Percentiles rank a stretch among this genome's conserved stretches.
Conservation (phyloP, 257 asterid species). For the Euphrasia confusa region DNA sequence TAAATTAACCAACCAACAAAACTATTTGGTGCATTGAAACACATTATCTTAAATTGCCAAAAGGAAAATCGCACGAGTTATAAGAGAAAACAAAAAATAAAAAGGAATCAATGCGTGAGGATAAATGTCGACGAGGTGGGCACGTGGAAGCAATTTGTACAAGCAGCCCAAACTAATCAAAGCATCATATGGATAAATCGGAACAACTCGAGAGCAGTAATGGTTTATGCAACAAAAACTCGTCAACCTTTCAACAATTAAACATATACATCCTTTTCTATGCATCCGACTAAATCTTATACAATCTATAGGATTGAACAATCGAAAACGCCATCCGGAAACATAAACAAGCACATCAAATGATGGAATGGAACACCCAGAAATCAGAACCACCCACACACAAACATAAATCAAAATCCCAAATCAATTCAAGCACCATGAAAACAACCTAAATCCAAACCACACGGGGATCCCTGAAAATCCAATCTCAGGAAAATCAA, state of each 20-base stretch:
- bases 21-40: not conserved
- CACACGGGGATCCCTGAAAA: slow-evolving; percentile 1
- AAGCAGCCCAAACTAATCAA: slow-evolving; percentile 11
- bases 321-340: not conserved
- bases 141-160: slow-evolving; percentile 10
- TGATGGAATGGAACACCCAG: not conserved
- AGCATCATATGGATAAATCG: slow-evolving; percentile 2
- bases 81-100: slow-evolving; percentile 1
- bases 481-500: slow-evolving; percentile 19
- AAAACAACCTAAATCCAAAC: slow-evolving; percentile 16
- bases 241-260: slow-evolving; percentile 12
- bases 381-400: slow-evolving; percentile 1
- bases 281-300: not conserved
- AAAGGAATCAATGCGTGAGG: slow-evolving; percentile 22
- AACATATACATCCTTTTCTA: not conserved
- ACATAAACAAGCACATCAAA: not conserved
- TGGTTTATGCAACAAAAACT: not conserved
- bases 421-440: slow-evolving; percentile 20
- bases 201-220: not conserved
- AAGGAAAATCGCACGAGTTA: not conserved
- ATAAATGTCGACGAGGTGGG: slow-evolving; percentile 1
- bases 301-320: slow-evolving; percentile 14
- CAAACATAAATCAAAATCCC: slow-evolving; percentile 16
- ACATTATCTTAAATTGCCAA: not conserved
- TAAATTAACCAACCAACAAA: slow-evolving; percentile 4